phyloP scores from a whole-genome alignment of 768 basidiomycete species.

The Lyophyllum semitale region DNA sequence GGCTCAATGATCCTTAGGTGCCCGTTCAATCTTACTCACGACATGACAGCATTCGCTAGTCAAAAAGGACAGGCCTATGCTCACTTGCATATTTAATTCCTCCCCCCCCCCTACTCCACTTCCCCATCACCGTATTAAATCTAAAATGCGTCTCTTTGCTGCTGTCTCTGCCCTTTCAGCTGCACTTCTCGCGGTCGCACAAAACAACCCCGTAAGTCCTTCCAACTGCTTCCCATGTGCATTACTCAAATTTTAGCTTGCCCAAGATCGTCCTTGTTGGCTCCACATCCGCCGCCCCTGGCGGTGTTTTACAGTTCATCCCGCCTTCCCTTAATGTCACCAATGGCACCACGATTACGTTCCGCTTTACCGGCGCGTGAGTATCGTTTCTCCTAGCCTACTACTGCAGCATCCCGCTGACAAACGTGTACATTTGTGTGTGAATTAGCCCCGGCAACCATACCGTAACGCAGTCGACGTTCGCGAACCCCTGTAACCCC shows the following conservation, averaged over 20 bases:
- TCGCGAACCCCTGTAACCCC: constrained; percentile 46
- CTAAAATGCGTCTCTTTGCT: constrained; percentile 11
- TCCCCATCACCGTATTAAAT: neutral
- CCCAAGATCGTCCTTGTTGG: constrained; percentile 43
- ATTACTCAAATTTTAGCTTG: neutral
- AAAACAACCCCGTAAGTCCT: constrained; percentile 9
- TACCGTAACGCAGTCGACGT: constrained; percentile 52
- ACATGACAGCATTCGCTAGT: neutral
- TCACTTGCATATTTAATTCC: neutral
- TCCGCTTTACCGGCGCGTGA: constrained; percentile 49
- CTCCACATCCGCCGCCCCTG: constrained; percentile 21
- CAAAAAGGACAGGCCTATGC: neutral
- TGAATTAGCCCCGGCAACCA: constrained; percentile 60
- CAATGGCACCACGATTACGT: constrained; percentile 48
- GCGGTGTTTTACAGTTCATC: constrained; percentile 47
- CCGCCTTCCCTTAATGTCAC: constrained; percentile 43
- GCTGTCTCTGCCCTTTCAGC: constrained; percentile 10
- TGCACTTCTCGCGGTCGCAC: constrained; percentile 24
- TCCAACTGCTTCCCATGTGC: neutral
- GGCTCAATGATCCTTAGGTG: neutral
- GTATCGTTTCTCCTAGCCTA: constrained; percentile 14
- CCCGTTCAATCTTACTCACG: neutral
- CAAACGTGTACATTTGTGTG: too few species aligned
- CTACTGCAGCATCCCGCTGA: too few species aligned
- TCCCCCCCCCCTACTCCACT: neutral